phyloP scores from a whole-genome alignment of 2,329 filamentous ascomycete genomes.

The Cryphonectria naterciae region DNA sequence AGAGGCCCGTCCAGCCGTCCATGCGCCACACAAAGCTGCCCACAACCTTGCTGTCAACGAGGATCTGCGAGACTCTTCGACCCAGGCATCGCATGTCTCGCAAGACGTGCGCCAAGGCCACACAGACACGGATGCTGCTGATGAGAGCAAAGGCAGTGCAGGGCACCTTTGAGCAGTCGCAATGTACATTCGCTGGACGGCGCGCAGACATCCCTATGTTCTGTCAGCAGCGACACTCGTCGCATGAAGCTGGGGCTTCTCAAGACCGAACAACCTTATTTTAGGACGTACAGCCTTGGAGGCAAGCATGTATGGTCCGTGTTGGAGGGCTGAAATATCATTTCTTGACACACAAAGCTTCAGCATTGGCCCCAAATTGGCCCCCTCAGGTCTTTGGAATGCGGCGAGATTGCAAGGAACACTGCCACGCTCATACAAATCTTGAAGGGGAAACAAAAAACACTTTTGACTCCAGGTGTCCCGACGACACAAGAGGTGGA shows the following conservation, averaged over 20 bases:
- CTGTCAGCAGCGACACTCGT: conserved; percentile 19
- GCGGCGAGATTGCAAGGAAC: not conserved
- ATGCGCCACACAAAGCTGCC: conserved; percentile 9
- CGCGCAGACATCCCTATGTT: conserved; percentile 21
- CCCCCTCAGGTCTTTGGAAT: not conserved
- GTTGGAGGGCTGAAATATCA: not conserved
- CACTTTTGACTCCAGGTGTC: not conserved
- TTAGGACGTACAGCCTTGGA: not conserved
- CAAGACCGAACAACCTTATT: not conserved
- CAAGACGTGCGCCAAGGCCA: not conserved
- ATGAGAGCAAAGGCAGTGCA: not conserved
- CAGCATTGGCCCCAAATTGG: not conserved
- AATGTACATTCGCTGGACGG: not conserved
- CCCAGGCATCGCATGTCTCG: not conserved
- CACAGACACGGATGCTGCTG: not conserved
- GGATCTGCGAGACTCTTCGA: not conserved
- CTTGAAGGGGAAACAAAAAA: not conserved
- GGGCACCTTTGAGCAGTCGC: not conserved
- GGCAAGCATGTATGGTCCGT: not conserved
- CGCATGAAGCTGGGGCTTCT: not conserved
- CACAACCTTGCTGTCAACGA: not conserved
- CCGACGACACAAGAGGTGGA: not conserved
- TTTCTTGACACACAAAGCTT: not conserved
- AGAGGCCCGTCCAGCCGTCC: not conserved
- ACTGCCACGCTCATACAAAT: not conserved